Evolutionary conservation across 495 filamentous ascomycete species (phyloP), one percentile per base, ranked within the genome.

Genomic region (Amphirosellinia nigrospora): DNA sequence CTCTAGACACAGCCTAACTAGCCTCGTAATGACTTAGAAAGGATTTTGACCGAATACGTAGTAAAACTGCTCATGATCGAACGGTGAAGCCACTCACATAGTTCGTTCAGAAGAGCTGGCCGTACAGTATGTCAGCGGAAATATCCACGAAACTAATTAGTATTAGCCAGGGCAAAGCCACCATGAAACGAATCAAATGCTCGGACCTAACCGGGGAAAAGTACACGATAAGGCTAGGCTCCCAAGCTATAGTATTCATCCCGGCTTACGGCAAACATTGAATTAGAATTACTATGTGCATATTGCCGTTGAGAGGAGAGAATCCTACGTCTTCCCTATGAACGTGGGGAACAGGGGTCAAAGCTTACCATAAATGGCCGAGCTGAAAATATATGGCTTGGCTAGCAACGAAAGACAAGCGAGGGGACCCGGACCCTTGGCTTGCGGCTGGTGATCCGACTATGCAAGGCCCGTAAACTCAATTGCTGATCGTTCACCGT

Each of bases 31-130:
- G 16, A 36, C 19, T 2, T 2, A 58, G 15, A 32, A 13, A 30
- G 30, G 16, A 58, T 21, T n/a, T 58, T n/a, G 6, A 36, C 7
- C 7, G 15, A 36, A n/a, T 32, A 10, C n/a, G n/a, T n/a, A n/a
- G n/a, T n/a, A n/a, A n/a, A 56, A 36, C 8, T 58, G 32, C 55
- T 21, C 55, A 58, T 58, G 8, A 36, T 58, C 30, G 30, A 58
- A 58, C 32, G 30, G 3, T 58, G 30, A 16, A 30, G 50, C 50
- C 28, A 53, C 50, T 26, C 50, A 32, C 21, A 6, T 58, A 58
- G 30, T 36, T 36, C 32, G 7, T 36, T 58, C n/a, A 8, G 28
- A n/a, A 58, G 1, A 34, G 16, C 9, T 16, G 19, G 8, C 53
- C 36, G 6, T 34, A 58, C 0, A 21, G 55, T 3, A 21, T 36